A percentile compares a stretch with the other conserved stretches of the same genome.
These are phyloP conservation scores for Microdochium trichocladiopsis DNA, from an alignment of 2,329 filamentous ascomycete species.

Conservation along the genomic window DNA sequence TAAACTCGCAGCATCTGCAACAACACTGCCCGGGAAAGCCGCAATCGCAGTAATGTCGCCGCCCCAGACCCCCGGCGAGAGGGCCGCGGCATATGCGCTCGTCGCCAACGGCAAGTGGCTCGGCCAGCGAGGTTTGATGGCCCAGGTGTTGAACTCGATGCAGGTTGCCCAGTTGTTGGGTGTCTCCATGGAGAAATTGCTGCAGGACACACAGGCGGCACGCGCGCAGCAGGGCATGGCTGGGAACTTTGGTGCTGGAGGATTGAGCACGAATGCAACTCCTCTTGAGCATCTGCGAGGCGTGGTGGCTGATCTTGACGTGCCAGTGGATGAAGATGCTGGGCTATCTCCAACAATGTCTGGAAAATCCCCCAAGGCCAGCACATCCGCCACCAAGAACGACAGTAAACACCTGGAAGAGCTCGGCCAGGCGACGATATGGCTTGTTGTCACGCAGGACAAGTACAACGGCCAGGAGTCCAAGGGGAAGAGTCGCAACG, in stretches of 20 bases:
- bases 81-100: constrained; percentile 31
- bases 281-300: not conserved
- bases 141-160: constrained; percentile 23
- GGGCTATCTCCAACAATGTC: not conserved
- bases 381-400: not conserved
- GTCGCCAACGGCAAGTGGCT: constrained; percentile 38
- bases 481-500: no score
- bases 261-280: not conserved
- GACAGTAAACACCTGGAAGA: not conserved
- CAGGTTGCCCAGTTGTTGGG: constrained; percentile 10
- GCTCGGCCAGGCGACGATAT: not conserved
- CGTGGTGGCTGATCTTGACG: not conserved
- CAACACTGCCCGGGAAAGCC: constrained; percentile 7
- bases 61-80: constrained; percentile 31
- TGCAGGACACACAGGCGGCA: not conserved
- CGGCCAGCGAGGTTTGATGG: constrained; percentile 26
- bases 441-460: not conserved
- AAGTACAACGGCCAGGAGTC: not conserved
- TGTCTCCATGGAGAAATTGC: not conserved
- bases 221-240: no score
- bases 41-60: constrained; percentile 21
- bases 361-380: not conserved
- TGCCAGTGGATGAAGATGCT: not conserved
- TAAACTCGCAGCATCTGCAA: constrained; percentile 23
- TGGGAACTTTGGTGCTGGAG: no score